Base-by-base conservation (phyloP, 257 asterid genomes). In the Penstemon eatonii region DNA sequence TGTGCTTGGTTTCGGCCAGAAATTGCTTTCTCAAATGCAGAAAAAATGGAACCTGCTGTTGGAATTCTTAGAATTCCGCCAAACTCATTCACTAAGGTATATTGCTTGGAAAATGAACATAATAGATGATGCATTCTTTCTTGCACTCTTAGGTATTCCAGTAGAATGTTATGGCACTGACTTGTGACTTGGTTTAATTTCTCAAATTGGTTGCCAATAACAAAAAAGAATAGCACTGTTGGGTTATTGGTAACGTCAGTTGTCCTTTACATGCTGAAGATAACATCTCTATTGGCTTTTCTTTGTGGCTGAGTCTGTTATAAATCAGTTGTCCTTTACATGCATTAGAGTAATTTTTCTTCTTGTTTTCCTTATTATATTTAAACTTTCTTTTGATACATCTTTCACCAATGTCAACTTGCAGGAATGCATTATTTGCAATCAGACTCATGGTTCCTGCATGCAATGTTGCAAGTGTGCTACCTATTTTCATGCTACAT, bases 1-100 rank as follows among this genome's bases (percentile, higher is more conserved):
- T 94, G 99, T 65, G 99, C 96, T 0, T 94, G 99, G 97, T 91
- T 89, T 75, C 86, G 86, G 64, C 96, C 97, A 2, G 99, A 94
- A 84, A 90, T 87, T 74, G 85, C 90, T 72, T 91, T 91, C 76
- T 63, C 70, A 65, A 72, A 84, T 84, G 85, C 85, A 8, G 87
- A 83, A 78, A 86, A 79, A 72, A 94, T 94, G 99, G 99, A 94
- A 78, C 97, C 96, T 66, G 99, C 99, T 37, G 73, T 71, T 81
- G 97, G 97, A 55, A 57, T 94, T 72, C 82, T 84, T 60, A 83
- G 86, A 74, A 86, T 94, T 76, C 96, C 96, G 40, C 76, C 88
- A 33, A 75, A 65, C 65, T 74, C 90, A 68, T 91, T 94, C 78
- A 70, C 80, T 41, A 91, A 84, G 97, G 99, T 91, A 76, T 40